These are phyloP conservation scores for Dioszegia hungarica DNA, from an alignment of 768 basidiomycete species.

Conservation along the genomic window DNA sequence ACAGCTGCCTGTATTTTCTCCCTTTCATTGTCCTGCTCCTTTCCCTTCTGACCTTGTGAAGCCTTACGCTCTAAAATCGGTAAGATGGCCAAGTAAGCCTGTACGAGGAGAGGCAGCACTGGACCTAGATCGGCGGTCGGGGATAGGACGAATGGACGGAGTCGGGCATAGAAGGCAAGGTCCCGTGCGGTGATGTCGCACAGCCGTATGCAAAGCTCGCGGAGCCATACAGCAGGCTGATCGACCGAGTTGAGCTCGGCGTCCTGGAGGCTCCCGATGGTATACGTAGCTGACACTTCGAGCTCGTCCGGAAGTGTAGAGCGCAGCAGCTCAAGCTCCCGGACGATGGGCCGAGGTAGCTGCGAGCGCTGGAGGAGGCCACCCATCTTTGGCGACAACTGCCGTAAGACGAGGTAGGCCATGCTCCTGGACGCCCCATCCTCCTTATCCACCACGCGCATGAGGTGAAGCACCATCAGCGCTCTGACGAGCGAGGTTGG, in stretches of 20 bases:
- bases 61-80: no score
- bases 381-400: not conserved
- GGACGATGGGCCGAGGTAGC: not conserved
- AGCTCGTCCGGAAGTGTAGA: not conserved
- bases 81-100: conserved; percentile 57
- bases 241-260: not conserved
- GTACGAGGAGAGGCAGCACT: conserved; percentile 70
- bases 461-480: not conserved
- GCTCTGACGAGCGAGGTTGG: not conserved
- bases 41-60: not conserved
- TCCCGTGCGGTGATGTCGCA: conserved; percentile 7
- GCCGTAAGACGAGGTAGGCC: not conserved
- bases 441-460: not conserved
- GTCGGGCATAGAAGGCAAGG: conserved; percentile 65
- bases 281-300: not conserved
- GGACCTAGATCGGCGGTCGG: conserved; percentile 58
- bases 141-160: conserved; percentile 61
- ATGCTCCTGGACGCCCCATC: not conserved
- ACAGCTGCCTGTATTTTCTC: not conserved
- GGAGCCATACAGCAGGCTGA: not conserved
- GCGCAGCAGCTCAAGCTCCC: not conserved
- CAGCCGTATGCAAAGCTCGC: not conserved
- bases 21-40: not conserved
- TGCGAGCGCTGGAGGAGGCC: not conserved
- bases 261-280: not conserved